Evolutionary conservation across 305 asterid species (phyloP), one percentile per base, ranked within the genome.

Genomic region (Caryopteris hybrid): DNA sequence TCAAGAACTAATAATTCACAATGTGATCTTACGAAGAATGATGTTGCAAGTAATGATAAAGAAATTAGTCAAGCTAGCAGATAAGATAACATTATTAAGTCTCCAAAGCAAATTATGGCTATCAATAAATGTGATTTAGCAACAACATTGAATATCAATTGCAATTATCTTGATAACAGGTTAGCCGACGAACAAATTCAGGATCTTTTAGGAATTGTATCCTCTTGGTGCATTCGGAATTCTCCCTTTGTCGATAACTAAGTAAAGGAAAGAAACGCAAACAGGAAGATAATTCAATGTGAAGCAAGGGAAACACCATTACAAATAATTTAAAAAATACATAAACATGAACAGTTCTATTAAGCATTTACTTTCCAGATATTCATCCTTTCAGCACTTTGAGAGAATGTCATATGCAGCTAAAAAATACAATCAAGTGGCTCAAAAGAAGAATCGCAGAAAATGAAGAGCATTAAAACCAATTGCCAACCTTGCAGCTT

Each of bases 401-500:
- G 4, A 57, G 14, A 34, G n/a, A n/a, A n/a, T n/a, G n/a, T n/a
- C n/a, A n/a, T n/a, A n/a, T n/a, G n/a, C n/a, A n/a, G n/a, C n/a
- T n/a, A n/a, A n/a, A n/a, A n/a, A n/a, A n/a, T n/a, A n/a, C n/a
- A n/a, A n/a, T n/a, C n/a, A n/a, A n/a, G n/a, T n/a, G n/a, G n/a
- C n/a, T n/a, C n/a, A n/a, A n/a, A n/a, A n/a, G n/a, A n/a, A n/a
- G n/a, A n/a, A n/a, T n/a, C n/a, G n/a, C n/a, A 25, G 2, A 4
- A 4, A 25, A 25, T 25, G 31, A 2, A 25, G 31, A 1, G 31
- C 2, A 4, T 25, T 25, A 4, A 25, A 25, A 68, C 42, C 22
- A 70, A 64, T 43, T 38, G 50, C 84, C 56, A 56, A 92, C 98
- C 99, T 88, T 59, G 97, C 94, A 6, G 96, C 96, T 76, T 87